Percentiles rank a stretch among this genome's conserved stretches.
Evolutionary conservation across 2,329 filamentous ascomycete genomes (phyloP).

Genomic region (Tolypocladium ophioglossoides): DNA sequence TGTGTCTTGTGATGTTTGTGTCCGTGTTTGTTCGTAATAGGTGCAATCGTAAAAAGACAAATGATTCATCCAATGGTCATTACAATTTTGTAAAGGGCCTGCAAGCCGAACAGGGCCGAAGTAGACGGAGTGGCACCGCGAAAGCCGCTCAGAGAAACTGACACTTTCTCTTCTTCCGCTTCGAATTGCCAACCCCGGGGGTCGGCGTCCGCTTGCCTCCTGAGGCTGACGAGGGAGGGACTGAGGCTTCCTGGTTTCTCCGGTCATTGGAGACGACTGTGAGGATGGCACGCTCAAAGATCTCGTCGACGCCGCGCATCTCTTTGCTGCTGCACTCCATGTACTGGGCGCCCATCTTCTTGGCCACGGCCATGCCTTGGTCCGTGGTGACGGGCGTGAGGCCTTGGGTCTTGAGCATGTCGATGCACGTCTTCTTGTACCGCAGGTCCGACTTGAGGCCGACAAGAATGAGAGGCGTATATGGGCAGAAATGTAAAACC

Average conservation of each 20-base stretch:
- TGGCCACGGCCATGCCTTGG: slow-evolving; percentile 78
- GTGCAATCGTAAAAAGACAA: slow-evolving; percentile 20
- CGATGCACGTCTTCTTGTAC: slow-evolving; percentile 91
- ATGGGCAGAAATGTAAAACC: slow-evolving; percentile 97
- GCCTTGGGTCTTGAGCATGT: slow-evolving; percentile 96
- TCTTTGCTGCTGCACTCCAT: slow-evolving; percentile 99
- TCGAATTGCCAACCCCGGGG: slow-evolving; percentile 38
- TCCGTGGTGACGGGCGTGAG: slow-evolving; percentile 88
- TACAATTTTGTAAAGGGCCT: slow-evolving; percentile 22
- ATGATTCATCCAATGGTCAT: slow-evolving; percentile 29
- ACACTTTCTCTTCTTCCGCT: slow-evolving; percentile 80
- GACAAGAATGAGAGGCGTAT: slow-evolving; percentile 89
- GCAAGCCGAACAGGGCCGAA: background rate
- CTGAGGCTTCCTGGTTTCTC: slow-evolving; percentile 46
- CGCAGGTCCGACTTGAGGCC: slow-evolving; percentile 96
- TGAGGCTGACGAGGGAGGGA: slow-evolving; percentile 26
- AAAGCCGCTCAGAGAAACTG: slow-evolving; percentile 52
- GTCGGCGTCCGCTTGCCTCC: slow-evolving; percentile 27
- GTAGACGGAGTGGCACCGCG: background rate
- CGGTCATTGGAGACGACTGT: slow-evolving; percentile 76
- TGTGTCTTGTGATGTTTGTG: background rate
- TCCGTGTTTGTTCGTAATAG: slow-evolving; percentile 12
- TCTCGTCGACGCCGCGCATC: slow-evolving; percentile 90
- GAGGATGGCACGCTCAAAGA: slow-evolving; percentile 86
- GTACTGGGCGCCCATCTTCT: slow-evolving; percentile 90